Percentiles rank a stretch among this genome's conserved stretches.
Evolutionary conservation across 805 yeast species (phyloP).

Genomic region (Danielia reshetovae): DNA sequence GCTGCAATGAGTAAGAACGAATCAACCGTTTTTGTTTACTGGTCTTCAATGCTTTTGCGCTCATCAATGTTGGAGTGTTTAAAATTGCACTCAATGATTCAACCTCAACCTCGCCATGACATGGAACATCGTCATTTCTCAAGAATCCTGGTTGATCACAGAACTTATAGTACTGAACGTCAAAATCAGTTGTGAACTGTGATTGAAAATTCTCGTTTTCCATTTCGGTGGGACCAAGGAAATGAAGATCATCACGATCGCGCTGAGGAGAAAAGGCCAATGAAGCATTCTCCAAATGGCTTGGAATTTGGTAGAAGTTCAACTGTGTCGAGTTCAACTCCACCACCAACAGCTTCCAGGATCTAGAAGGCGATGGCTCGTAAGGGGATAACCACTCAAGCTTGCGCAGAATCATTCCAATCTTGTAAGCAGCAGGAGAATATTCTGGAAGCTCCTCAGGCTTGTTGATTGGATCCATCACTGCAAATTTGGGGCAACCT

Average conservation of each 20-base stretch:
- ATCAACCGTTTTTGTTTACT: slow-evolving; percentile 23
- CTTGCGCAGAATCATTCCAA: slow-evolving; percentile 59
- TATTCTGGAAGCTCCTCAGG: slow-evolving; percentile 59
- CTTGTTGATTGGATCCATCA: slow-evolving; percentile 8
- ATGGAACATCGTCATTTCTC: background rate
- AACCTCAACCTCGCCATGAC: no score
- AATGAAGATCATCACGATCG: slow-evolving; percentile 16
- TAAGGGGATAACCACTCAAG: slow-evolving; percentile 76
- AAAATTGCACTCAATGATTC: no score
- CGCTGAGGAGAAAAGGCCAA: slow-evolving; percentile 5
- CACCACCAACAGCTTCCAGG: slow-evolving; percentile 67
- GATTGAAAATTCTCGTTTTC: slow-evolving; percentile 19
- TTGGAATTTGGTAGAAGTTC: slow-evolving; percentile 54
- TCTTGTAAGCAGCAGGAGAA: slow-evolving; percentile 58
- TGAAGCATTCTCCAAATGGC: slow-evolving; percentile 25
- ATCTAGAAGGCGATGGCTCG: slow-evolving; percentile 59
- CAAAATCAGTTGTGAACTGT: slow-evolving; percentile 9
- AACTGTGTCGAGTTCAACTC: slow-evolving; percentile 86
- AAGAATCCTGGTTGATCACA: slow-evolving; percentile 9
- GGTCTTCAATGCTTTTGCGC: background rate
- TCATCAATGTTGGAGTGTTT: background rate
- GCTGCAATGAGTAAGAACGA: slow-evolving; percentile 77
- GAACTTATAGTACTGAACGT: slow-evolving; percentile 6
- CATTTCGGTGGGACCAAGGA: slow-evolving; percentile 37
- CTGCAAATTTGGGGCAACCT: slow-evolving; percentile 40